phyloP scores from a whole-genome alignment of 257 asterid genomes.

The Verbena officinalis region DNA sequence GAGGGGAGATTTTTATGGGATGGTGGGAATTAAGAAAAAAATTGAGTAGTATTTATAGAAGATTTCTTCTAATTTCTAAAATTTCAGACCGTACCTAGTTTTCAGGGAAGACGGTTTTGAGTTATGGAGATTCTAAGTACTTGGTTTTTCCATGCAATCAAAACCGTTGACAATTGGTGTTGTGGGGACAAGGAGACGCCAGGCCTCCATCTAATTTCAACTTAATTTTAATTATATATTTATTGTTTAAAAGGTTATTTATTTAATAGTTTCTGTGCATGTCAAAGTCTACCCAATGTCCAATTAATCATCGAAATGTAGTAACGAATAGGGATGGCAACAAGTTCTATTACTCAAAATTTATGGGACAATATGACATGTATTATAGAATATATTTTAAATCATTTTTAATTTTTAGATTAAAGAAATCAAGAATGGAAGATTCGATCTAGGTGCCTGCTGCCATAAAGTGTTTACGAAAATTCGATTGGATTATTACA shows the following conservation, averaged over 20 bases:
- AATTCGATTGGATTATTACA: too few relatives aligned
- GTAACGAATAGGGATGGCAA: too few relatives aligned
- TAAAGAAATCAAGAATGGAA: too few relatives aligned
- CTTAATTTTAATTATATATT: too few relatives aligned
- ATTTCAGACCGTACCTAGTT: constrained; percentile 32
- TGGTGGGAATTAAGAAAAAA: constrained; percentile 39
- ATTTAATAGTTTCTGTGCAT: constrained; percentile 3
- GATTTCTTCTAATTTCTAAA: background rate
- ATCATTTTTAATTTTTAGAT: too few relatives aligned
- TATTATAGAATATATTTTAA: too few relatives aligned
- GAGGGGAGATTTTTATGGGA: constrained; percentile 13
- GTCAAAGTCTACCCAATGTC: constrained; percentile 27
- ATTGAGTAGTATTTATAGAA: constrained; percentile 43
- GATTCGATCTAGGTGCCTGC: too few relatives aligned
- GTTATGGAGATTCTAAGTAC: constrained; percentile 8
- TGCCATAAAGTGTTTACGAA: too few relatives aligned
- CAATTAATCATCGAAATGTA: too few relatives aligned
- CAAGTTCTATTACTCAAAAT: too few relatives aligned
- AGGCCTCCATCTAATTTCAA: constrained; percentile 26
- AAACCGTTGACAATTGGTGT: constrained; percentile 55
- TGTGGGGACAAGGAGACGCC: constrained; percentile 23
- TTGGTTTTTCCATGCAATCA: constrained; percentile 41
- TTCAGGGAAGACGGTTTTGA: constrained; percentile 34
- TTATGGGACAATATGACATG: too few relatives aligned
- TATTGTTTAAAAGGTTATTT: too few relatives aligned